phyloP scores from a whole-genome alignment of 192 early-diverging fungal genomes.

The Backusella australiensis region DNA sequence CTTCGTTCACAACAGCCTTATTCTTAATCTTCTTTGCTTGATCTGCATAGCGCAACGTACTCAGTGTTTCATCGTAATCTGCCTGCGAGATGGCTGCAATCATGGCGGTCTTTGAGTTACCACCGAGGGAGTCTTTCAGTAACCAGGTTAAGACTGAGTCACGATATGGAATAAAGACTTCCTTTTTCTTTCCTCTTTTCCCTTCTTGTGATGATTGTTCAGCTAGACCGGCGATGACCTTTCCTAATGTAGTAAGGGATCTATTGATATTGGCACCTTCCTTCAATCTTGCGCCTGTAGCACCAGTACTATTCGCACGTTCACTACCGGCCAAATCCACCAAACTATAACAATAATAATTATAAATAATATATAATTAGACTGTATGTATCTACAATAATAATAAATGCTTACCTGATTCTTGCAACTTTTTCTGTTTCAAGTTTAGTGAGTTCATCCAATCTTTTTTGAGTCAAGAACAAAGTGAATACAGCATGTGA shows the following conservation, averaged over 20 bases:
- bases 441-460: constrained; percentile 47
- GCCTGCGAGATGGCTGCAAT: constrained; percentile 65
- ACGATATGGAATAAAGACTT: constrained; percentile 81
- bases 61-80: constrained; percentile 61
- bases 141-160: constrained; percentile 85
- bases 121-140: constrained; percentile 68
- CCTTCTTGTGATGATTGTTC: constrained; percentile 51
- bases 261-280: constrained; percentile 97
- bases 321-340: constrained; percentile 96
- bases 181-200: constrained; percentile 44
- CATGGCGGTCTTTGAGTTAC: constrained; percentile 70
- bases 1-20: constrained; percentile 78
- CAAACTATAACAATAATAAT: constrained; percentile 43
- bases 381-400: too few relatives aligned
- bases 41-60: constrained; percentile 77
- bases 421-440: constrained; percentile 74
- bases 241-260: constrained; percentile 87
- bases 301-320: constrained; percentile 82
- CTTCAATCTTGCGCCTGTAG: constrained; percentile 78
- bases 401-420: constrained; percentile 47
- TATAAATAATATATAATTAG: too few relatives aligned
- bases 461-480: constrained; percentile 63
- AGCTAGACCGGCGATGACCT: constrained; percentile 89
- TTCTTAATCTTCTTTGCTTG: constrained; percentile 83
- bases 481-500: constrained; percentile 86